phyloP scores from a whole-genome alignment of 2,329 filamentous ascomycete species.

The Pseudogymnoascus sp. region DNA sequence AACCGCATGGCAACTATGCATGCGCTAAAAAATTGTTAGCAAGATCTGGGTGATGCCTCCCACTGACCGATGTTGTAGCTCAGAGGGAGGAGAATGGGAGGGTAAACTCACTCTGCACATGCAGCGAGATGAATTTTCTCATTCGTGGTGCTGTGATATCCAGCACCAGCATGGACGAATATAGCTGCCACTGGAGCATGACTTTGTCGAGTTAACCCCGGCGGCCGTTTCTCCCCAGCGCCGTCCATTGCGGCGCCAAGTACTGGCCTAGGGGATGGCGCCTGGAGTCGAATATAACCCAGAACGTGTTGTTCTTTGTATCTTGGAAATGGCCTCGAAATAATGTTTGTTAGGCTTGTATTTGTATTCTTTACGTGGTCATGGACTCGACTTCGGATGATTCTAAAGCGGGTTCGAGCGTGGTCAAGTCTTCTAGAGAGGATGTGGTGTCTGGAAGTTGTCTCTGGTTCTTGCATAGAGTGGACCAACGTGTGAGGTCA shows the following conservation, averaged over 20 bases:
- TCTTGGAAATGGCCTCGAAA: neutral
- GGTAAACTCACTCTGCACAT: conserved; percentile 67
- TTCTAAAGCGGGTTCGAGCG: neutral
- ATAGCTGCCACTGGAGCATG: conserved; percentile 56
- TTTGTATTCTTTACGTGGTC: neutral
- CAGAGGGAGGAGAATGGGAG: neutral
- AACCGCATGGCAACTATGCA: conserved; percentile 76
- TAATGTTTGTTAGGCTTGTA: neutral
- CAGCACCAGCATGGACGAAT: conserved; percentile 91
- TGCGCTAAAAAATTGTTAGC: conserved; percentile 45
- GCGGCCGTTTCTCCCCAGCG: conserved; percentile 19
- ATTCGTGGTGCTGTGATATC: conserved; percentile 83
- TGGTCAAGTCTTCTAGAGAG: neutral
- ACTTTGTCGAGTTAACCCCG: conserved; percentile 8
- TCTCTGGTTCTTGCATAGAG: neutral
- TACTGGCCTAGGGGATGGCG: neutral
- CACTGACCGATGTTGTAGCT: conserved; percentile 2
- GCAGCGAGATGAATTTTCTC: conserved; percentile 76
- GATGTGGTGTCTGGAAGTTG: neutral
- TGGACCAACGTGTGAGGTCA: neutral
- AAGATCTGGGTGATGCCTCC: conserved; percentile 11
- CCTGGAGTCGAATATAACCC: neutral
- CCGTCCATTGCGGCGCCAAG: conserved; percentile 21
- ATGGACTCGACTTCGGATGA: neutral
- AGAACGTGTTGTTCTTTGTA: neutral